Evolutionary conservation across 2,329 filamentous ascomycete genomes (phyloP), one percentile per base, ranked within the genome.

Genomic region (Pseudogymnoascus sp.): DNA sequence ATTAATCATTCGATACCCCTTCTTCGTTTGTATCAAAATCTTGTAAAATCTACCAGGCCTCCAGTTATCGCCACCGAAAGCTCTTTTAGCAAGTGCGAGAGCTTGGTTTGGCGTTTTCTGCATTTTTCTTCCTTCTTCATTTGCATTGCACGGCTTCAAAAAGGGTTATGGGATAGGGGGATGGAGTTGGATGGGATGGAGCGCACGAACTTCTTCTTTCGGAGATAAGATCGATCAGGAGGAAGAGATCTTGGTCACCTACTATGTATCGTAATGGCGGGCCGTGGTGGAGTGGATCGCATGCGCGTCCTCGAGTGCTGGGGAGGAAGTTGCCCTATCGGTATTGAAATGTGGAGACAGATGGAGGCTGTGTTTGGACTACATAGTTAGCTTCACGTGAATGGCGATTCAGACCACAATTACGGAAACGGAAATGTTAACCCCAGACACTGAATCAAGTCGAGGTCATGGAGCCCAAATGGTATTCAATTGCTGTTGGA

Each of bases 241-340:
- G n/a, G 35, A 31, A 8, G 47, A 21, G n/a, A 54, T 54, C 26
- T 17, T 54, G 47, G 47, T 26, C 47, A 54, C 29, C 13, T 21
- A 3, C 47, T 54, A 11, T 50, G 47, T 54, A 54, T 54, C 44
- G 44, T 54, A 54, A 33, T 54, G 44, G 15, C 47, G 47, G 47
- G 29, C 47, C 47, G 47, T 33, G 47, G n/a, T 54, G 47, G 47
- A 54, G 47, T 54, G 47, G 47, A 54, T 54, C 47, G 47, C 47
- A 54, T 54, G 29, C 47, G 47, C 47, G 47, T 33, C 47, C 47
- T 54, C 5, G 15, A 54, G 47, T 13, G 15, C 47, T 54, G n/a
- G 47, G 47, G 47, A 54, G 29, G 47, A 54, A 33, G 11, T 54
- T 54, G 47, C 47, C 47, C 47, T 54, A 35, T 33, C 47, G 29